These are phyloP conservation scores for Diaporthe batatas DNA, from an alignment of 2,329 filamentous ascomycete genomes.

Conservation along the genomic window DNA sequence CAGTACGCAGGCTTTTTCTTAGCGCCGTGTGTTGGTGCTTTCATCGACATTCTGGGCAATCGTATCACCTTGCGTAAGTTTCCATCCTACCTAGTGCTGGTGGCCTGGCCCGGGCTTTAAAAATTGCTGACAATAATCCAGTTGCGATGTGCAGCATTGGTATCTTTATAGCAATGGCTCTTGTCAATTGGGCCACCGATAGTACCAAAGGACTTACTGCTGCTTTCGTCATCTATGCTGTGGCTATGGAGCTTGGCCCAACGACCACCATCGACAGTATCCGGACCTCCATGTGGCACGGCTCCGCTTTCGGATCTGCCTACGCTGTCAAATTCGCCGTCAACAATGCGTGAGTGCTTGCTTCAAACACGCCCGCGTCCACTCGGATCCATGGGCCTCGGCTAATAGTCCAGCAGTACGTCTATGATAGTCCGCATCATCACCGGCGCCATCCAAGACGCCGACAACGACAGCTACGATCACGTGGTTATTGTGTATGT, in stretches of 20 bases:
- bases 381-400: too few relatives aligned
- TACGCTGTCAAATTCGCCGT: conserved; percentile 73
- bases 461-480: conserved; percentile 67
- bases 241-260: conserved; percentile 67
- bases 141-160: conserved; percentile 60
- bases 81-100: too few relatives aligned
- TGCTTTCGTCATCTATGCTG: conserved; percentile 70
- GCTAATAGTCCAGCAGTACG: conserved; percentile 56
- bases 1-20: conserved; percentile 71
- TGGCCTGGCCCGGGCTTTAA: too few relatives aligned
- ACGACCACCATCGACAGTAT: conserved; percentile 72
- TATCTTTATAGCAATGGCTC: conserved; percentile 66
- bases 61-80: conserved; percentile 48
- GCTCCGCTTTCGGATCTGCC: conserved; percentile 70
- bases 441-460: conserved; percentile 70
- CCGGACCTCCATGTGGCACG: conserved; percentile 70
- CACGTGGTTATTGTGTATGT: conserved; percentile 69
- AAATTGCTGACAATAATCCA: conserved; percentile 9
- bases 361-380: too few relatives aligned
- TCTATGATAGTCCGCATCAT: conserved; percentile 71
- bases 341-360: conserved; percentile 60
- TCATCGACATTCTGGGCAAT: conserved; percentile 69
- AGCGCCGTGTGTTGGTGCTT: conserved; percentile 67
- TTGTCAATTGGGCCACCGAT: conserved; percentile 65
- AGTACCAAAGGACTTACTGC: conserved; percentile 65